Conservation (phyloP, 139 green algal genomes). For the Dunaliella sp. region DNA sequence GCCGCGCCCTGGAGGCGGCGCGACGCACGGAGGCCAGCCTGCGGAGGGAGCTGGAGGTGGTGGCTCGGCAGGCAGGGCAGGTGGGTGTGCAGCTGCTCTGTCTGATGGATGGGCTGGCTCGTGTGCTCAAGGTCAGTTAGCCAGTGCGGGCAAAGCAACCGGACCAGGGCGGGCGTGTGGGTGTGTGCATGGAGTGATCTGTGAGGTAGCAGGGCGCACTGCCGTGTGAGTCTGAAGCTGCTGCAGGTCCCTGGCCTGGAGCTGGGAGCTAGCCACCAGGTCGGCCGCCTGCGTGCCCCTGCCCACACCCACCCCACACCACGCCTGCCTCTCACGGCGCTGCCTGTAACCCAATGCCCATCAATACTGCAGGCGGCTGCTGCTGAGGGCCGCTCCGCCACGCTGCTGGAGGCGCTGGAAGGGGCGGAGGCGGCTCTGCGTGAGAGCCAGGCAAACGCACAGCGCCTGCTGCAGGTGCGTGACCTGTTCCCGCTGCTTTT, state of each 20-base stretch:
- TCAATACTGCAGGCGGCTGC: constrained; percentile 4
- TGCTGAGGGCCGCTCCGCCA: constrained; percentile 6
- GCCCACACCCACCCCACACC: too few species aligned
- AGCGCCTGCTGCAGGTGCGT: constrained; percentile 25
- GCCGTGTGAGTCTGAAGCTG: too few species aligned
- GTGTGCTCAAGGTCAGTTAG: too few species aligned
- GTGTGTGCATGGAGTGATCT: not conserved
- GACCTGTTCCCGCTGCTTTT: not conserved
- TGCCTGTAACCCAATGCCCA: too few species aligned
- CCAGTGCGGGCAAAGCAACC: too few species aligned
- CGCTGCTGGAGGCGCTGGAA: constrained; percentile 37
- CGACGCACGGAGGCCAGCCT: constrained; percentile 12
- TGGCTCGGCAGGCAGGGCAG: not conserved
- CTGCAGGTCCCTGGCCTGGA: too few species aligned
- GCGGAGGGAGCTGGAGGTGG: constrained; percentile 23
- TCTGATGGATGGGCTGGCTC: too few species aligned
- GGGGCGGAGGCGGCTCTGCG: constrained; percentile 24
- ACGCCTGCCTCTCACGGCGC: too few species aligned
- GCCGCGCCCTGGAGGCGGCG: not conserved
- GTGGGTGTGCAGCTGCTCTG: too few species aligned
- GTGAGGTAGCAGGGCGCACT: too few species aligned
- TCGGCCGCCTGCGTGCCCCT: too few species aligned
- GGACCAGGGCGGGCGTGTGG: not conserved
- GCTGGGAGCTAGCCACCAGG: too few species aligned
- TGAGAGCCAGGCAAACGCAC: constrained; percentile 28